Evolutionary conservation across 2,329 filamentous ascomycete species (phyloP).

Genomic region (Fusarium brevicatenulatum): DNA sequence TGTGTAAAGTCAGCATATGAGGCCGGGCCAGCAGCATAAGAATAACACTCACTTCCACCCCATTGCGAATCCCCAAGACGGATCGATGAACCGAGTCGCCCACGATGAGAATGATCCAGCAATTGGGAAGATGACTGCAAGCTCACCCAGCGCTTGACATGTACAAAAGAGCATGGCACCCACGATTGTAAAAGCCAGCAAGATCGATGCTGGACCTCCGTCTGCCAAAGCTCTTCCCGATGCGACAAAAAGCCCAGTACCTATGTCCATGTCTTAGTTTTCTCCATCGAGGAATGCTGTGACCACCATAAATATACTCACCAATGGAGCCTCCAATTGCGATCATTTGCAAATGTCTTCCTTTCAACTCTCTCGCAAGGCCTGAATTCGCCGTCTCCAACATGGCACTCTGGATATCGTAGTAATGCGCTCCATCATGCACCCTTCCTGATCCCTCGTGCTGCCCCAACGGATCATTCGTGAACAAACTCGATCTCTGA

Average conservation of each 20-base stretch:
- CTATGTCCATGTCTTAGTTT: constrained; percentile 51
- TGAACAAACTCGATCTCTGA: constrained; percentile 60
- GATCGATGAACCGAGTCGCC: constrained; percentile 91
- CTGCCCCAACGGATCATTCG: constrained; percentile 54
- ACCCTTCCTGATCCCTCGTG: constrained; percentile 44
- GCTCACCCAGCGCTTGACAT: constrained; percentile 89
- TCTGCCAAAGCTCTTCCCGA: constrained; percentile 76
- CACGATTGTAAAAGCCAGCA: constrained; percentile 82
- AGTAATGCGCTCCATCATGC: constrained; percentile 60
- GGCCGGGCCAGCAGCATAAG: background rate
- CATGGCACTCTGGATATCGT: constrained; percentile 67
- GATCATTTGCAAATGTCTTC: constrained; percentile 95
- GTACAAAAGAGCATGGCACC: constrained; percentile 92
- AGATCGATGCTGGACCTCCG: constrained; percentile 80
- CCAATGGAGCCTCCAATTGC: constrained; percentile 93
- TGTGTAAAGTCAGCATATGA: constrained; percentile 47
- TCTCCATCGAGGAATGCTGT: background rate
- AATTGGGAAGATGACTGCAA: constrained; percentile 90
- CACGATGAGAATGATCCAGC: constrained; percentile 93
- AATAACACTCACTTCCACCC: constrained; percentile 79
- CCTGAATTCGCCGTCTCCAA: constrained; percentile 80
- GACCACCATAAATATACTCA: constrained; percentile 46
- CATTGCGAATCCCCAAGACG: constrained; percentile 95
- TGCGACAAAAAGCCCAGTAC: constrained; percentile 87
- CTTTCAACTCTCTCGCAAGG: constrained; percentile 81